These are phyloP conservation scores for Pythium insidiosum DNA, from an alignment of 352 stramenopile genomes.

Conservation along the genomic window DNA sequence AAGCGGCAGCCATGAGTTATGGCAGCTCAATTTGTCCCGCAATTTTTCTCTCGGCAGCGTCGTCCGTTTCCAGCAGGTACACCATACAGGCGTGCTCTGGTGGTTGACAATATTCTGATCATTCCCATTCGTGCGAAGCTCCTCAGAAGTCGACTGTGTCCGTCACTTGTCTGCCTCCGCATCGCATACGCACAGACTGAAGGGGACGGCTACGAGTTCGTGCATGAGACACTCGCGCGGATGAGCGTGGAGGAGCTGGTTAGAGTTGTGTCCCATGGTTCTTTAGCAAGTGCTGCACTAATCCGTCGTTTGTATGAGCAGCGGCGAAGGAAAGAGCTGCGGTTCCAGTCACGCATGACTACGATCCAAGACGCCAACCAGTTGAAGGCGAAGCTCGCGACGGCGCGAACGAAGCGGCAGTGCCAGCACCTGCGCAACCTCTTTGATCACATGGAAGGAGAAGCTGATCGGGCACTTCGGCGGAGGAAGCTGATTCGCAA, in stretches of 20 bases:
- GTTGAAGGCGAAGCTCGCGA: constrained; percentile 19
- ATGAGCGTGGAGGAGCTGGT: constrained; percentile 57
- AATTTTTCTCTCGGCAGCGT: constrained; percentile 35
- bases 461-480: constrained; percentile 40
- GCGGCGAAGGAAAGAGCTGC: constrained; percentile 29
- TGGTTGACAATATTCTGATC: neutral
- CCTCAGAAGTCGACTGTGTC: constrained; percentile 31
- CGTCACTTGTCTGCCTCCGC: constrained; percentile 45
- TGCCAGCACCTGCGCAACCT: constrained; percentile 28
- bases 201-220: constrained; percentile 27
- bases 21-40: constrained; percentile 41
- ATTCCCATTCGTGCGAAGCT: constrained; percentile 13
- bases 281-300: neutral
- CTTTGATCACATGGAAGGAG: constrained; percentile 47
- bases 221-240: constrained; percentile 21
- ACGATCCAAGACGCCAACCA: constrained; percentile 23
- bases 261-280: constrained; percentile 3
- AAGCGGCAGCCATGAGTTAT: constrained; percentile 30
- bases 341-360: constrained; percentile 26
- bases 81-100: neutral
- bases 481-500: constrained; percentile 47
- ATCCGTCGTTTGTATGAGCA: neutral
- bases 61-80: constrained; percentile 34
- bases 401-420: constrained; percentile 28
- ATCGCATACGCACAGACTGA: constrained; percentile 37